Base-by-base conservation (phyloP, 2,329 filamentous ascomycete genomes). In the Phialophora macrospora region DNA sequence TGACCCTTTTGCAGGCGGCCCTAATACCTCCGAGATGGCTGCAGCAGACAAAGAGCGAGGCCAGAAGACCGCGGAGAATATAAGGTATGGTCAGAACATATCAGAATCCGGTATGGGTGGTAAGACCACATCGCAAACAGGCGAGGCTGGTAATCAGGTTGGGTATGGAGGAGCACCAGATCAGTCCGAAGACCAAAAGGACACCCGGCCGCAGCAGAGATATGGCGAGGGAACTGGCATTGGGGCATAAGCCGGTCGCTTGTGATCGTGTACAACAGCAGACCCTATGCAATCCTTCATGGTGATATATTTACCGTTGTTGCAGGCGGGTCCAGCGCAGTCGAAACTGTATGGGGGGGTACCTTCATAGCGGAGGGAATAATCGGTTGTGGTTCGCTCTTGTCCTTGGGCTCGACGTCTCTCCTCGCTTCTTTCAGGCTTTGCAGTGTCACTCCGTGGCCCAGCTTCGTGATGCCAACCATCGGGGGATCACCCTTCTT, bases 381-480 rank as follows among this genome's bases (percentile, higher is more conserved):
- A 24, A 74, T 72, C 38, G 75, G 68, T 58, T 73, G 73, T 63
- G 28, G n/a, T 28, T 64, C 66, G 8, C 64, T 60, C 46, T 71
- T 69, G 30, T 71, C 63, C 52, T 72, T 69, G 22, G 79, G 74
- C 12, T 86, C 84, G 68, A 91, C 78, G 74, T 87, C 84, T 75
- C 88, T 86, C 78, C 93, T 87, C 56, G 93, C 91, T 73, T 88
- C 87, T 83, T 92, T 95, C 75, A 99, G 80, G 49, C 90, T 89
- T 72, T 94, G 92, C 74, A 94, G 79, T 24, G 93, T 96, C 30
- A 96, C 78, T 8, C 93, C 93, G 66, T 92, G 83, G 44, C 85
- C 87, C 62, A 99, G 80, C 79, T 97, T 97, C 22, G 93, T 98
- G 69, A 97, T 88, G 32, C 95, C 95, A 75, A 99, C 94, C 44